Percentiles rank a stretch among this genome's conserved stretches.
Evolutionary conservation across 805 yeast genomes (phyloP).

Genomic region (Cyberlindnera japonica): DNA sequence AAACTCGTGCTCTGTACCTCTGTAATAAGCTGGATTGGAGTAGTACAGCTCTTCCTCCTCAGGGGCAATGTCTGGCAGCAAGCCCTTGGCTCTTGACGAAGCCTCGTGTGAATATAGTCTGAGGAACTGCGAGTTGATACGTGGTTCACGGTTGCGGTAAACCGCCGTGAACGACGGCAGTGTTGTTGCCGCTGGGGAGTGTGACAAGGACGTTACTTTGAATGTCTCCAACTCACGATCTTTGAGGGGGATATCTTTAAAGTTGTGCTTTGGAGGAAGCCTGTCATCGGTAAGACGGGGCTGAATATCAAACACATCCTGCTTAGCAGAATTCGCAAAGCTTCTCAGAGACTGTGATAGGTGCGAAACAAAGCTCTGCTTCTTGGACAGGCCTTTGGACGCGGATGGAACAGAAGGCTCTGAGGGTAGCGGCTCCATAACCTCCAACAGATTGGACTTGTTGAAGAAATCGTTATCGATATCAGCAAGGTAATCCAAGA

Average conservation of each 20-base stretch:
- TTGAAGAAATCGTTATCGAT: conserved; percentile 24
- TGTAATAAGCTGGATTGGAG: conserved; percentile 7
- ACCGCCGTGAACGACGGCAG: conserved; percentile 11
- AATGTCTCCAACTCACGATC: conserved; percentile 27
- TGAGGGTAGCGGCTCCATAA: conserved; percentile 1
- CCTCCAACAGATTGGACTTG: conserved; percentile 5
- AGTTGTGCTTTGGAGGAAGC: conserved; percentile 10
- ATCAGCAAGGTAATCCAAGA: conserved; percentile 18
- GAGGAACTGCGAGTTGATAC: conserved; percentile 48
- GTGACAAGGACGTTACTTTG: conserved; percentile 22
- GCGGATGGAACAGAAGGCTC: neutral
- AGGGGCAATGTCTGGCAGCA: conserved; percentile 31
- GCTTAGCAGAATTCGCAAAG: conserved; percentile 17
- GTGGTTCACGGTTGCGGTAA: conserved; percentile 38
- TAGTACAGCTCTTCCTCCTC: conserved; percentile 29
- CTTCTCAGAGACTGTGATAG: conserved; percentile 20
- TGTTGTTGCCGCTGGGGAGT: conserved; percentile 1
- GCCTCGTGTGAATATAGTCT: conserved; percentile 48
- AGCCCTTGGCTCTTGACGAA: conserved; percentile 35
- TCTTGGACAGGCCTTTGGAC: conserved; percentile 3
- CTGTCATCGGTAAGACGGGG: conserved; percentile 28
- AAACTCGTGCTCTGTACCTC: conserved; percentile 31
- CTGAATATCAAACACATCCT: conserved; percentile 24
- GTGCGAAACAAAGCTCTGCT: conserved; percentile 24
- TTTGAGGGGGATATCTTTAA: neutral